Base-by-base conservation (phyloP, 805 yeast species). In the Pichia nakasei region DNA sequence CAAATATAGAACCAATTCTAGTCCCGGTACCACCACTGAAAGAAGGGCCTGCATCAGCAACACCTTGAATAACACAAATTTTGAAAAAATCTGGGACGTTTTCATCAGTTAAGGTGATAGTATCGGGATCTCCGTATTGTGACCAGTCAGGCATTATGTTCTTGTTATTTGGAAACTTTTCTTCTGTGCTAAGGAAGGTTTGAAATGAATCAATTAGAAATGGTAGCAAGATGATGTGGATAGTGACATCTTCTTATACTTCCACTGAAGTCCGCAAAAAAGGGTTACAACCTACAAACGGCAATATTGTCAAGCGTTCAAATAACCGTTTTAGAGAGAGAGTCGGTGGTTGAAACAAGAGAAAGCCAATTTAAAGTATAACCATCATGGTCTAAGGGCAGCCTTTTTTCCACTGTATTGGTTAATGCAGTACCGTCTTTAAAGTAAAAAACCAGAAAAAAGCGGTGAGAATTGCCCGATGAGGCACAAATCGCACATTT, bases 1-100 rank as follows among this genome's bases (percentile, higher is more conserved):
- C 82, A 55, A 80, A 80, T 1, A 80, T 63, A 0, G 85, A 62
- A n/a, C 81, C 68, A 34, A 80, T 73, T 54, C 85, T 66, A 2
- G 59, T 57, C 20, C 58, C 59, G 35, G 42, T 37, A 34, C 70
- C 44, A 22, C 61, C 59, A 12, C 42, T 29, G 38, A 53, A 55
- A 9, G 46, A 51, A 17, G 52, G 47, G 2, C 40, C 53, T 11
- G 49, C 48, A 18, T 41, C 48, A 15, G 48, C 53, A 7, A 47
- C 43, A 37, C 56, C 60, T 36, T 51, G 44, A 3, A 52, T 31
- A n/a, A 49, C 48, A 45, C 55, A 52, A 9, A 47, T 41, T 38
- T 52, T 52, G 41, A 50, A 51, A 8, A 49, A 51, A 36, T 52
- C 55, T 5, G 44, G 36, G 6, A 52, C 50, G 26, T 27, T 27